Conservation (phyloP, 768 basidiomycete genomes). For the Coprinopsis strossmayeri region DNA sequence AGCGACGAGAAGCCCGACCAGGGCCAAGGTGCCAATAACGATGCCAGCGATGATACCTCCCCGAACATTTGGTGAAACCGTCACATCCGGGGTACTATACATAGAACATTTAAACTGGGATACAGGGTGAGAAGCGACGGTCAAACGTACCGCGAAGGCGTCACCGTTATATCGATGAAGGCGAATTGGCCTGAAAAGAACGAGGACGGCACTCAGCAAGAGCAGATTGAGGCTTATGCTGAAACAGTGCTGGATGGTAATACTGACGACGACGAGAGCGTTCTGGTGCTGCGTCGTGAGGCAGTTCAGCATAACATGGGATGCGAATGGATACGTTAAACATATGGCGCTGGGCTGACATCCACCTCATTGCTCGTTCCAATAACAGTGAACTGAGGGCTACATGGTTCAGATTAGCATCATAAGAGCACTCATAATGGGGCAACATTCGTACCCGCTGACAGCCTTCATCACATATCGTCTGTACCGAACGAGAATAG, state of each 20-base stretch:
- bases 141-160: no score
- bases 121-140: no score
- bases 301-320: neutral
- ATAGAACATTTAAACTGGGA: no score
- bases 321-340: neutral
- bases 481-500: neutral
- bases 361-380: slow-evolving; percentile 3
- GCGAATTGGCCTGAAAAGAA: slow-evolving; percentile 2
- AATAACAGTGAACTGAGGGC: neutral
- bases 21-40: slow-evolving; percentile 1
- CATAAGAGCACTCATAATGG: no score
- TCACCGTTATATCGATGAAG: no score
- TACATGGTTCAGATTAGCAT: no score
- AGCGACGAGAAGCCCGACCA: neutral
- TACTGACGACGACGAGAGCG: no score
- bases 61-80: neutral
- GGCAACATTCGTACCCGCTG: neutral
- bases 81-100: no score
- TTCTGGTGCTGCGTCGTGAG: neutral
- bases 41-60: slow-evolving; percentile 3
- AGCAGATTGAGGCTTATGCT: no score
- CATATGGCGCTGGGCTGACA: neutral
- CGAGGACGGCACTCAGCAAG: no score
- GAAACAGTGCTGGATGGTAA: no score
- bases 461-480: slow-evolving; percentile 5